Conservation (phyloP, 495 filamentous ascomycete genomes). For the Pseudomonodictys pantanalensis region DNA sequence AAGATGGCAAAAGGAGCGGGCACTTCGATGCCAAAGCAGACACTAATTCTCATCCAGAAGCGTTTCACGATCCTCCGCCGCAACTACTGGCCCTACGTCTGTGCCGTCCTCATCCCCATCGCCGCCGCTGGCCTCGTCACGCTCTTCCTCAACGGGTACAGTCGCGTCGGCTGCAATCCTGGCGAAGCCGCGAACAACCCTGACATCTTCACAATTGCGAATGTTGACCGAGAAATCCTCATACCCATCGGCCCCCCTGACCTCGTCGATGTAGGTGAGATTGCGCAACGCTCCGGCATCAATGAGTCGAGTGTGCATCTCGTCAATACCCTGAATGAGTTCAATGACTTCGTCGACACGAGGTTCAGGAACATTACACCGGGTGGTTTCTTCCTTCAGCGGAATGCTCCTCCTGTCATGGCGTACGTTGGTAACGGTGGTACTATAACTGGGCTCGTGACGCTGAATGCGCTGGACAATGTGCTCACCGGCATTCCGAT, state of each 20-base stretch:
- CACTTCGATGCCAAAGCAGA: conserved; percentile 63
- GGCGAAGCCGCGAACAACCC: conserved; percentile 42
- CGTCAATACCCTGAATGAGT: conserved; percentile 63
- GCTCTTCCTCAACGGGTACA: conserved; percentile 61
- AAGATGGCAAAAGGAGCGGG: conserved; percentile 62
- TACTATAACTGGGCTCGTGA: conserved; percentile 58
- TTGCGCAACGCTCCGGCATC: conserved; percentile 17
- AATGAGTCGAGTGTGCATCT: conserved; percentile 46
- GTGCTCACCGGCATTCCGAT: conserved; percentile 65
- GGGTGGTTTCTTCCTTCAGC: conserved; percentile 71
- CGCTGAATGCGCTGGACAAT: conserved; percentile 69
- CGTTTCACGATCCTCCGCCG: conserved; percentile 69
- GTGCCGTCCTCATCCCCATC: conserved; percentile 70
- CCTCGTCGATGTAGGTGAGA: conserved; percentile 1
- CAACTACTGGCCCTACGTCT: conserved; percentile 70
- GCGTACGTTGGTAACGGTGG: conserved; percentile 56
- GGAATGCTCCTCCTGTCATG: conserved; percentile 54
- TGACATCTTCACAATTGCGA: conserved; percentile 40
- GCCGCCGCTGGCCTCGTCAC: conserved; percentile 72
- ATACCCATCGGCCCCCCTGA: conserved; percentile 61
- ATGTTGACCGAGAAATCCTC: conserved; percentile 43
- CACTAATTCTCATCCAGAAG: conserved; percentile 71
- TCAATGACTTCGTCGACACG: conserved; percentile 60
- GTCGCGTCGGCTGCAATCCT: conserved; percentile 57
- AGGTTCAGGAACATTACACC: conserved; percentile 67